Conservation (phyloP, 345 rosid genomes). For the Psidium guajava region DNA sequence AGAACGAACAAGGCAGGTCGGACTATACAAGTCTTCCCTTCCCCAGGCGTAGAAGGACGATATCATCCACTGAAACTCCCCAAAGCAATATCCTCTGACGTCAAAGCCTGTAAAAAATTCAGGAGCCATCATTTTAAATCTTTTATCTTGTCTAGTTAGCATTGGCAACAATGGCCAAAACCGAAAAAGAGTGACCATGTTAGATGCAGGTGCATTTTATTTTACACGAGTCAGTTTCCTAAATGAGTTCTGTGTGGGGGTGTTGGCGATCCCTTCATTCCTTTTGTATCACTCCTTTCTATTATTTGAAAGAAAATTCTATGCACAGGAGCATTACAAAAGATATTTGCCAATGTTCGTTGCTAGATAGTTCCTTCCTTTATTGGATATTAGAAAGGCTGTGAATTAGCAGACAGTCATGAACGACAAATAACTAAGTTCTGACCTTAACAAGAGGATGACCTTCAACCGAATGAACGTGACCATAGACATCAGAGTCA, state of each 20-base stretch:
- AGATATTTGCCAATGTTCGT: neutral
- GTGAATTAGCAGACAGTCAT: neutral
- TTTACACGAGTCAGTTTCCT: too few relatives aligned
- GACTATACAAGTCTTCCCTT: constrained; percentile 1
- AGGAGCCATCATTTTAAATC: neutral
- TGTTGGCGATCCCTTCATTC: neutral
- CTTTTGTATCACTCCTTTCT: neutral
- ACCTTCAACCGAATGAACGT: too few relatives aligned
- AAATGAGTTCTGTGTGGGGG: too few relatives aligned
- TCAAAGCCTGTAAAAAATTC: constrained; percentile 34
- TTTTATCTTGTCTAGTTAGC: neutral
- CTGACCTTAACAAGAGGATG: constrained; percentile 41
- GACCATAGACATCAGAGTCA: too few relatives aligned
- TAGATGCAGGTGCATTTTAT: too few relatives aligned
- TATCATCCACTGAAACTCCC: constrained; percentile 50
- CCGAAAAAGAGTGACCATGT: neutral
- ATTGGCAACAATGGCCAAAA: neutral
- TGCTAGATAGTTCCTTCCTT: neutral
- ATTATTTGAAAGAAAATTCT: neutral
- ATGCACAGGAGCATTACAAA: neutral
- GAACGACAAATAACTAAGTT: neutral
- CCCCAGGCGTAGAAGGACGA: constrained; percentile 92
- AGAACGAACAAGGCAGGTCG: neutral
- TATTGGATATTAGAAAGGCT: neutral
- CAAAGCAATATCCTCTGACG: constrained; percentile 44